These are phyloP conservation scores for Yamadazyma spencermartinsiae DNA, from an alignment of 1,139 yeast species.

Conservation along the genomic window DNA sequence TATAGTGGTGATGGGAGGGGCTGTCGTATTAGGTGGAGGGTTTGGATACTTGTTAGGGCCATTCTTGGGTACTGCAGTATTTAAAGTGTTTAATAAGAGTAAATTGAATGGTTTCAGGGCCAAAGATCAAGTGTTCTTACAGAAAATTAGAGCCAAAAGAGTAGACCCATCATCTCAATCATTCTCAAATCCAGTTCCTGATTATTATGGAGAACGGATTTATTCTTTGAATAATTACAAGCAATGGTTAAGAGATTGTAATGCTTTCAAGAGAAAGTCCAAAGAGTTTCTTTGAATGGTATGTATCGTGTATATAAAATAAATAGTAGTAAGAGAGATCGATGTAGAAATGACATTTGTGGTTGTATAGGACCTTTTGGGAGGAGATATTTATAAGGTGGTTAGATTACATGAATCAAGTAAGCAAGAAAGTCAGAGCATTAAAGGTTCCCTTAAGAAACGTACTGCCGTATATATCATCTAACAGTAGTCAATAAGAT, in stretches of 20 bases:
- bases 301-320: background rate
- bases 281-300: slow-evolving; percentile 62
- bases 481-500: too few relatives aligned
- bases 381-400: too few relatives aligned
- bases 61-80: slow-evolving; percentile 68
- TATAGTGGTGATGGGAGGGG: slow-evolving; percentile 69
- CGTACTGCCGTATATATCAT: too few relatives aligned
- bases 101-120: slow-evolving; percentile 45
- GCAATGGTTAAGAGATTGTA: slow-evolving; percentile 95
- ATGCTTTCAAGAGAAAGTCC: slow-evolving; percentile 84
- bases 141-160: slow-evolving; percentile 71
- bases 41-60: slow-evolving; percentile 87
- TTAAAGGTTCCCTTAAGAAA: too few relatives aligned
- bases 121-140: slow-evolving; percentile 74
- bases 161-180: slow-evolving; percentile 95
- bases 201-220: slow-evolving; percentile 94
- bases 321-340: background rate
- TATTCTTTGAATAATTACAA: slow-evolving; percentile 83
- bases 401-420: too few relatives aligned
- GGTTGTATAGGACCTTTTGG: too few relatives aligned
- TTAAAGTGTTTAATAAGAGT: slow-evolving; percentile 55
- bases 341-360: background rate
- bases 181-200: slow-evolving; percentile 94
- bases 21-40: slow-evolving; percentile 67
- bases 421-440: too few relatives aligned